Base-by-base conservation (phyloP, 176 grass and related monocot genomes). In the Neostapfia colusana region DNA sequence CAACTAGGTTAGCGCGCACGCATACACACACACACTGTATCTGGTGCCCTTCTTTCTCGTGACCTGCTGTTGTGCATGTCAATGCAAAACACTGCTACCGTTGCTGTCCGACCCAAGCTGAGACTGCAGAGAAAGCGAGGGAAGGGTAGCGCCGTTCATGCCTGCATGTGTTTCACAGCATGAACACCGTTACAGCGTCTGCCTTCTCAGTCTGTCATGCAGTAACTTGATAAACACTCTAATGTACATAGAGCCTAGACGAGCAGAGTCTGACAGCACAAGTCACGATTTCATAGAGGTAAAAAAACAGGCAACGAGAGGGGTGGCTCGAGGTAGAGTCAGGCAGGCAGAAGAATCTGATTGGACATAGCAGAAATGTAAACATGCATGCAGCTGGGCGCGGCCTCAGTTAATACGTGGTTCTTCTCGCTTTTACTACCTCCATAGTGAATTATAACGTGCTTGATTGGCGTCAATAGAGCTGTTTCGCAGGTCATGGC, bases 201-300 rank as follows among this genome's bases (percentile, higher is more conserved):
- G 14, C 66, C 23, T 53, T 53, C 65, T 73, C 56, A 78, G 67
- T 31, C 23, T 13, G 35, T n/a, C n/a, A n/a, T n/a, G 62, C 20
- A 23, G 63, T 66, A 64, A n/a, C 7, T n/a, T 65, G 34, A 9
- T 40, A 23, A 55, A 17, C 34, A 37, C 49, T 73, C 34, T 57
- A 73, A 57, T 58, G 28, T 37, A 72, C 16, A 25, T 73, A 85
- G 75, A 85, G n/a, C 75, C 68, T 85, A 85, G 59, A 85, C 59
- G 54, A 62, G 58, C 76, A 73, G 69, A 71, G 45, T n/a, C 14
- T 57, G 59, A 14, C 46, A 16, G 70, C 40, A 23, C 34, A 55
- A 55, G 31, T 53, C 31, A 72, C 11, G 31, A 31, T 31, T 31
- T 31, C 31, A 3, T 31, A 66, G 36, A 72, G 70, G 50, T 73